Base-by-base conservation (phyloP, 2,329 filamentous ascomycete species). In the Aspergillus pseudoterreus region DNA sequence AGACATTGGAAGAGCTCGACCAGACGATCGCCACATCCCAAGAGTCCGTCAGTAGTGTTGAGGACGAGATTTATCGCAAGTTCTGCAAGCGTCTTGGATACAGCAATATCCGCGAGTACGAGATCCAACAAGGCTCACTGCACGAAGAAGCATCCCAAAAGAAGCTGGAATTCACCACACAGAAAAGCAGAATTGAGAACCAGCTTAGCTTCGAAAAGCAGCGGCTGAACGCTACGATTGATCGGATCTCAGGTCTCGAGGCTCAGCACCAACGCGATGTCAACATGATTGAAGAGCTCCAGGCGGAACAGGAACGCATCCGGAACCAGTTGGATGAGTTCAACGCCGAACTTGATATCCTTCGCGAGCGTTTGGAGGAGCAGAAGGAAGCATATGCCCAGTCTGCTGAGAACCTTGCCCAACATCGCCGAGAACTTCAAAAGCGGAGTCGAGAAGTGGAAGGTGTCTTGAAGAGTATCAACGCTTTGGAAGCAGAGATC, bases 51-150 rank as follows among this genome's bases (percentile, higher is more conserved):
- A 82, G 87, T 41, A 80, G 83, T 49, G 88, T 96, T 15, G 91
- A 96, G 67, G 94, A 99, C 67, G 82, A 91, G 61, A 81, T 99
- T 27, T 99, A 96, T 70, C 79, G 80, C 19, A 79, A 79, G 38
- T 99, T 99, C 74, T 99, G 94, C 74, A 82, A 84, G 61, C 84
- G 88, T 50, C 83, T 96, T 17, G 90, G 92, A 0, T 97, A 96
- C 68, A 80, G 83, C 52, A 87, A 95, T 63, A 95, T 99, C 57
- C 88, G 92, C 52, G 88, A 90, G 52, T 99, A 97, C 64, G 91
- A 97, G 68, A 87, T 87, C 22, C 92, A 95, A 60, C 94, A 97
- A 72, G 92, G 94, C 45, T 91, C 88, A 39, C 77, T 95, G 45
- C 92, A 97, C 70, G 90, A 96, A 68, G 90, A 97, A 68, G 88